A percentile compares a stretch with the other conserved stretches of the same genome.
These are phyloP conservation scores for Macadamia integrifolia DNA, from an alignment of 164 flowering plant genomes.

Conservation along the genomic window DNA sequence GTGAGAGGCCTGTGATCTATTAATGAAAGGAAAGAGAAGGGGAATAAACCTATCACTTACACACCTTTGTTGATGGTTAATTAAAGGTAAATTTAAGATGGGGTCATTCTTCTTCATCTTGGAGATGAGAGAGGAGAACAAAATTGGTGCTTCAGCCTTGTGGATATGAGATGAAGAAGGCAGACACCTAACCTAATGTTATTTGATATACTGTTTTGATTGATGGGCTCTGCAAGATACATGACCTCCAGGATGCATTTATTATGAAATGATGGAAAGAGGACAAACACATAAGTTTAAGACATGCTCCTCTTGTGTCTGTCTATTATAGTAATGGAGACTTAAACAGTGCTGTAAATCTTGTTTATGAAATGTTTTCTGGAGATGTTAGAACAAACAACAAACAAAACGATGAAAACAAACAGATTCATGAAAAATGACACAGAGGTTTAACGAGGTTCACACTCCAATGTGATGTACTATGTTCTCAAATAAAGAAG, in stretches of 20 bases:
- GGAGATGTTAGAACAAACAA: too few relatives aligned
- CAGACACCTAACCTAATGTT: conserved; percentile 43
- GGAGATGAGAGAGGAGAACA: conserved; percentile 5
- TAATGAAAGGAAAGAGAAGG: conserved; percentile 59
- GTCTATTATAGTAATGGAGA: conserved; percentile 41
- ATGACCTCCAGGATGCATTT: conserved; percentile 53
- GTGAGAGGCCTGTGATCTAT: conserved; percentile 46
- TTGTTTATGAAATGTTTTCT: conserved; percentile 39
- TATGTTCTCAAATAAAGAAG: too few relatives aligned
- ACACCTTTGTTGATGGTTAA: conserved; percentile 60
- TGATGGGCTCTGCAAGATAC: conserved; percentile 39
- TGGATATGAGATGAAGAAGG: conserved; percentile 39
- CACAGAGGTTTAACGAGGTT: too few relatives aligned
- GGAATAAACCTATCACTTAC: conserved; percentile 50
- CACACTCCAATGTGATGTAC: too few relatives aligned
- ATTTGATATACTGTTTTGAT: conserved; percentile 63
- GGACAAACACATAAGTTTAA: conserved; percentile 61
- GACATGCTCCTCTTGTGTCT: conserved; percentile 57
- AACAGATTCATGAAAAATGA: too few relatives aligned
- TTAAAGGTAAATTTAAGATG: conserved; percentile 16
- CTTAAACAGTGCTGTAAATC: conserved; percentile 41
- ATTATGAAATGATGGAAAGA: conserved; percentile 46
- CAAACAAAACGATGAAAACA: too few relatives aligned
- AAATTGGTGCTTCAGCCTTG: conserved; percentile 20
- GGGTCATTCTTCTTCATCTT: neutral